phyloP scores from a whole-genome alignment of 352 stramenopile species.

The Sclerospora graminicola region DNA sequence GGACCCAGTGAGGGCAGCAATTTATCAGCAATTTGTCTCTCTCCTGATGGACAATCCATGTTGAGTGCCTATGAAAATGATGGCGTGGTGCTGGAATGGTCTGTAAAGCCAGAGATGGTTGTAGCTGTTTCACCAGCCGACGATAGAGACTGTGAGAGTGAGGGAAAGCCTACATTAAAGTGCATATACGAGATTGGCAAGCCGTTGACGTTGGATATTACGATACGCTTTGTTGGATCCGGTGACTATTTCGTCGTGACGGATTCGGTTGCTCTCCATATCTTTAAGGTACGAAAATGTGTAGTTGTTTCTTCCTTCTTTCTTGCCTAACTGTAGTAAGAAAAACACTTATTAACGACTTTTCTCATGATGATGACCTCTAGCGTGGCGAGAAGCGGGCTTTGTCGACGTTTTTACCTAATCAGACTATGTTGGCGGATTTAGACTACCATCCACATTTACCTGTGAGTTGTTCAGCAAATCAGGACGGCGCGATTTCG shows the following conservation, averaged over 20 bases:
- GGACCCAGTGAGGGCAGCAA: constrained; percentile 2
- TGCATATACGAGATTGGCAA: constrained; percentile 23
- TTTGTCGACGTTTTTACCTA: constrained; percentile 18
- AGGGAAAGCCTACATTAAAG: constrained; percentile 15
- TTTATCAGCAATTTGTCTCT: constrained; percentile 24
- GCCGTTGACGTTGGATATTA: constrained; percentile 7
- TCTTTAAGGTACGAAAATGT: constrained; percentile 26
- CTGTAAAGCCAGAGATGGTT: constrained; percentile 17
- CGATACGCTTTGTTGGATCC: constrained; percentile 24
- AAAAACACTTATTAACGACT: no score
- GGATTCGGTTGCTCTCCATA: constrained; percentile 15
- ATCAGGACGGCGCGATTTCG: constrained; percentile 24
- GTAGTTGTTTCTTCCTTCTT: not conserved
- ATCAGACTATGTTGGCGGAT: constrained; percentile 17
- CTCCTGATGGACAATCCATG: constrained; percentile 22
- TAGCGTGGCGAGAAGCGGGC: constrained; percentile 16
- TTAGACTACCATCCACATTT: constrained; percentile 32
- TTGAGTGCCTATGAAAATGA: constrained; percentile 21
- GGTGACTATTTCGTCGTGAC: constrained; percentile 28
- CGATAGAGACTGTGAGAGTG: constrained; percentile 21
- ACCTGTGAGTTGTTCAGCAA: constrained; percentile 25
- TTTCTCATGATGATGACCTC: not conserved
- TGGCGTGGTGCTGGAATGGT: constrained; percentile 25
- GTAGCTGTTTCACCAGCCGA: constrained; percentile 5
- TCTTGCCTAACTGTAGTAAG: no score